A percentile compares a stretch with the other conserved stretches of the same genome.
Conservation (phyloP, 345 rosid genomes). For the Dovyalis caffra region DNA sequence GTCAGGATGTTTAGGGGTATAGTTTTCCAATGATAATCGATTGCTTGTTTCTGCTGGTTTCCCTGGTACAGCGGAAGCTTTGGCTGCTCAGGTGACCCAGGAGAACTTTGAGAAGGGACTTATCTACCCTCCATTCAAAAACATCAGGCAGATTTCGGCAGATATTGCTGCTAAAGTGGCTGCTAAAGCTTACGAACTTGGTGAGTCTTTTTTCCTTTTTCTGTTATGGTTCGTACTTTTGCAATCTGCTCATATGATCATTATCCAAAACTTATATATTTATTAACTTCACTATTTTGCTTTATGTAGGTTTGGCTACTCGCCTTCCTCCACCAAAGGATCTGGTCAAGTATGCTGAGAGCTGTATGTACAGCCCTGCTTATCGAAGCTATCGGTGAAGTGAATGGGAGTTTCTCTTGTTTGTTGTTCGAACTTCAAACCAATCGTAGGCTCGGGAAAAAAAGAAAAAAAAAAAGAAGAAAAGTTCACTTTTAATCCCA, state of each 20-base stretch:
- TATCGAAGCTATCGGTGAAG: slow-evolving; percentile 43
- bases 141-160: slow-evolving; percentile 94
- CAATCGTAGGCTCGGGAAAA: background rate
- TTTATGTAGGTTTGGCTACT: slow-evolving; percentile 69
- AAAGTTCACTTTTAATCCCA: background rate
- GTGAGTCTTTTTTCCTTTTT: slow-evolving; percentile 33
- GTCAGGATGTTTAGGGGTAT: background rate
- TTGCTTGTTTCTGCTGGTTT: slow-evolving; percentile 4
- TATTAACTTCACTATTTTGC: background rate
- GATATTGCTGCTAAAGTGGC: slow-evolving; percentile 87
- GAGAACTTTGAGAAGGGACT: slow-evolving; percentile 84
- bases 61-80: slow-evolving; percentile 67
- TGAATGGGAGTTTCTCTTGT: background rate
- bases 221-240: background rate
- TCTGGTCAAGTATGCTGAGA: slow-evolving; percentile 73
- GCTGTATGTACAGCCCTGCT: slow-evolving; percentile 88
- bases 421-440: background rate
- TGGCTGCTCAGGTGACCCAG: slow-evolving; percentile 72
- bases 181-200: slow-evolving; percentile 88
- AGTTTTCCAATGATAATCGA: background rate
- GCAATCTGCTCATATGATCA: background rate
- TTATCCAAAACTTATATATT: background rate
- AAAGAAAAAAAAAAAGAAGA: background rate
- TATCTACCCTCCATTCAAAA: slow-evolving; percentile 75
- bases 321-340: slow-evolving; percentile 77